Conservation (phyloP, 1,139 yeast species). For the Suhomyces yuchorum region DNA sequence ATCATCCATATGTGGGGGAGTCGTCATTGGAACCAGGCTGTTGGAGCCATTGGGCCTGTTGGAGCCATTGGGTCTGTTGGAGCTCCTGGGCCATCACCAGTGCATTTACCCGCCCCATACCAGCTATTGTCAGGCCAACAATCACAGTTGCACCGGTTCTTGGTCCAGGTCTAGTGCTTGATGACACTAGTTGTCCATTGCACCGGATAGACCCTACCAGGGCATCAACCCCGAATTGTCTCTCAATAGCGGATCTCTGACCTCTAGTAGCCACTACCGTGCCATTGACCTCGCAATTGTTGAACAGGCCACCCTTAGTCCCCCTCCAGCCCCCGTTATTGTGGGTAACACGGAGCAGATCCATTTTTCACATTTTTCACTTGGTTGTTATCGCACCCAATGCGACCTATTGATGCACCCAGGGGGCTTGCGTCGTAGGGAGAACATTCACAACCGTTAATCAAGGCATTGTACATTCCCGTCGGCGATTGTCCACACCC, state of each 20-base stretch:
- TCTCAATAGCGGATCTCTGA: neutral
- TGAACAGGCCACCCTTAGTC: neutral
- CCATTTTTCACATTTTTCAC: slow-evolving; percentile 2
- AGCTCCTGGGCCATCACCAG: neutral
- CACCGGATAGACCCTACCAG: neutral
- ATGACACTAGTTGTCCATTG: neutral
- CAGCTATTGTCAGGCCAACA: neutral
- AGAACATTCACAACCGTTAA: slow-evolving; percentile 8
- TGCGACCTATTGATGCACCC: neutral
- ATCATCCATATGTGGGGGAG: neutral
- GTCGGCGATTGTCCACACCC: neutral
- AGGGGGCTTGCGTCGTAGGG: slow-evolving; percentile 6
- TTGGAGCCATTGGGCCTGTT: neutral
- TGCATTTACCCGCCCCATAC: neutral
- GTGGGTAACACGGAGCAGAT: neutral
- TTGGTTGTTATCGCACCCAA: slow-evolving; percentile 2
- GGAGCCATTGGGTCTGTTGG: neutral
- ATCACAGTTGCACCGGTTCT: neutral
- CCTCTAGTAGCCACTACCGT: neutral
- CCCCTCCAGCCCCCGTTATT: neutral
- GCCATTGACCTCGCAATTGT: neutral
- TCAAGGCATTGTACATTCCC: neutral
- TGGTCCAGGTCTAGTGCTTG: neutral
- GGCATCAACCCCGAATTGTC: neutral
- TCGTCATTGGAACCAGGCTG: neutral